phyloP scores from a whole-genome alignment of 148 eudicot genomes.

The Arbutus unedo region DNA sequence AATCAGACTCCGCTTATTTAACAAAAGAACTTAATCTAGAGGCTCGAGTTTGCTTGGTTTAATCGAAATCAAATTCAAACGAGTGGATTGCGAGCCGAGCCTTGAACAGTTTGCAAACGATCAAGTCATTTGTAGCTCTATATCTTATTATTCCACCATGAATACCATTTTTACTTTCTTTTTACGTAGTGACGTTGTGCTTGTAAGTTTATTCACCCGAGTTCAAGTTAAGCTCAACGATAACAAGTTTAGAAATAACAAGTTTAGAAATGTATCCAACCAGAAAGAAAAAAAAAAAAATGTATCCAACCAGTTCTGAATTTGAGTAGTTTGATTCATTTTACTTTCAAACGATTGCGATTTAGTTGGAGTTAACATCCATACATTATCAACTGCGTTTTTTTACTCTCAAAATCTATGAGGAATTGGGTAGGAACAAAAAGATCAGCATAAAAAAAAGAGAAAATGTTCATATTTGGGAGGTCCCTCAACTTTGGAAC shows the following conservation, averaged over 20 bases:
- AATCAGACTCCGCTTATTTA: too few species aligned
- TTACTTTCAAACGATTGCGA: neutral
- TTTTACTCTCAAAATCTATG: neutral
- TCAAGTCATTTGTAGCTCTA: too few species aligned
- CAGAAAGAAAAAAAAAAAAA: too few species aligned
- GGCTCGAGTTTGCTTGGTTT: too few species aligned
- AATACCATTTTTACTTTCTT: neutral
- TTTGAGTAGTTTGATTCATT: too few species aligned
- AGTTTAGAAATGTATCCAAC: neutral
- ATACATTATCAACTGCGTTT: neutral
- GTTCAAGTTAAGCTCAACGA: neutral
- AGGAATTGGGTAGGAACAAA: neutral
- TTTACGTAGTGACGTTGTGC: neutral
- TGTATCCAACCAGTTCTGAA: too few species aligned
- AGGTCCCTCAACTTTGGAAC: constrained; percentile 10
- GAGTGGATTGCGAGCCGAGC: too few species aligned
- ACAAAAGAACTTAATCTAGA: too few species aligned
- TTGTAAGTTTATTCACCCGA: neutral
- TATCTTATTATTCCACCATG: neutral
- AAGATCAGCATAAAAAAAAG: neutral
- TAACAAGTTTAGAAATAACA: neutral
- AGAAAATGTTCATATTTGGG: constrained; percentile 1
- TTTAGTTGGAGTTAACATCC: neutral
- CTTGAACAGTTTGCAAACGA: too few species aligned
- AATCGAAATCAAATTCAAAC: too few species aligned